These are phyloP conservation scores for Casaregolazyma suthepensis DNA, from an alignment of 1,139 yeast genomes.

Conservation along the genomic window DNA sequence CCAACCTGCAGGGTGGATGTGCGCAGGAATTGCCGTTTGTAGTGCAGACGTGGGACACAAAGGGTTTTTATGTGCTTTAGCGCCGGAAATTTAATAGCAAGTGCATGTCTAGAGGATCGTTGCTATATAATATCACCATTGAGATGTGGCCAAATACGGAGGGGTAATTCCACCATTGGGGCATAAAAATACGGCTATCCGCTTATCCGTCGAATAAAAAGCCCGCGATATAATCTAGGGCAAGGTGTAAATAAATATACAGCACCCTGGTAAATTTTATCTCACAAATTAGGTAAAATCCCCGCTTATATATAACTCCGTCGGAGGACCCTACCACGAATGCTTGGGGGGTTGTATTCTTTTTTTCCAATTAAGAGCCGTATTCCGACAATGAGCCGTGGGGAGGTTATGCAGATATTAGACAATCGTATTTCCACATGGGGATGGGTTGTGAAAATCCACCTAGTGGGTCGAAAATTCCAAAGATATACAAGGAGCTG, in stretches of 20 bases:
- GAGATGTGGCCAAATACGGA: too few relatives aligned
- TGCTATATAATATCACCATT: too few relatives aligned
- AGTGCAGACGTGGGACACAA: background rate
- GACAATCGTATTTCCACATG: background rate
- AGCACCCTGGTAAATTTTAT: too few relatives aligned
- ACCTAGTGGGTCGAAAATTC: background rate
- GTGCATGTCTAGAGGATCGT: too few relatives aligned
- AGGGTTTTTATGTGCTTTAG: background rate
- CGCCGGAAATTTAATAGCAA: background rate
- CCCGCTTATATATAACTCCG: too few relatives aligned
- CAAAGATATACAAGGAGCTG: too few relatives aligned
- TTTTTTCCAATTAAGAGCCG: background rate
- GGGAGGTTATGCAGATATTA: background rate
- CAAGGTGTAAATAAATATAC: too few relatives aligned
- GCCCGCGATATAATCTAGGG: too few relatives aligned
- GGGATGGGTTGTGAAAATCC: background rate
- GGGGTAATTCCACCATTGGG: too few relatives aligned
- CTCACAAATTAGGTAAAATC: too few relatives aligned
- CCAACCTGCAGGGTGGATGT: background rate
- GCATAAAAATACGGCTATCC: too few relatives aligned
- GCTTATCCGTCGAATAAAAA: too few relatives aligned
- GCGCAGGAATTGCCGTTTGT: background rate
- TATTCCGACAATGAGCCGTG: background rate
- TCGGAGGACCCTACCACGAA: background rate
- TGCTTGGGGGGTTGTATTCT: background rate